phyloP scores from a whole-genome alignment of 257 asterid genomes.

The Forsythia suspensa region DNA sequence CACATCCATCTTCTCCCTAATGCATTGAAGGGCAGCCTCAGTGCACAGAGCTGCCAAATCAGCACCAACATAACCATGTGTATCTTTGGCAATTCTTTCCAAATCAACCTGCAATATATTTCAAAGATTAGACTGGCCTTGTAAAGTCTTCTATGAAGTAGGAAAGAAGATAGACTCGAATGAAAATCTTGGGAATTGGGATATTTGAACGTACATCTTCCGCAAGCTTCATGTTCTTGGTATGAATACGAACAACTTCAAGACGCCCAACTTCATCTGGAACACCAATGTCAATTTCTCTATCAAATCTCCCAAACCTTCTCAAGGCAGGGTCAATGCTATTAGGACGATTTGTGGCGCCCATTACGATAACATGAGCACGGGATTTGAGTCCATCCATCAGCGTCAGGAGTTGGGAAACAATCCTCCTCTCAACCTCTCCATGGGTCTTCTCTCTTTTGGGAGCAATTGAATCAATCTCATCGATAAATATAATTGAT shows the following conservation, averaged over 20 bases:
- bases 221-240: conserved; percentile 66
- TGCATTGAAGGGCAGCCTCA: conserved; percentile 72
- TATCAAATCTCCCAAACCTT: conserved; percentile 60
- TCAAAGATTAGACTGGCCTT: not conserved
- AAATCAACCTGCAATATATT: conserved; percentile 56
- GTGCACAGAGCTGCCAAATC: conserved; percentile 74
- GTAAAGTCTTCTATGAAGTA: not conserved
- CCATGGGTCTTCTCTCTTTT: conserved; percentile 63
- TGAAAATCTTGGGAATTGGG: not conserved
- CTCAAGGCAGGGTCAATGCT: conserved; percentile 62
- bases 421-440: conserved; percentile 61
- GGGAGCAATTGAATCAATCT: conserved; percentile 61
- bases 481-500: conserved; percentile 53
- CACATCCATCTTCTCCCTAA: conserved; percentile 76
- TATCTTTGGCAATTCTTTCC: conserved; percentile 57
- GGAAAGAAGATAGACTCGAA: not conserved
- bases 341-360: conserved; percentile 61
- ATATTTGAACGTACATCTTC: conserved; percentile 43
- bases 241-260: conserved; percentile 63
- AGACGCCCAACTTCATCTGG: conserved; percentile 67
- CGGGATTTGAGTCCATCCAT: conserved; percentile 65
- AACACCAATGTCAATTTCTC: conserved; percentile 61
- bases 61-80: conserved; percentile 76
- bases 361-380: conserved; percentile 58
- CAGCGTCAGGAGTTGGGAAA: conserved; percentile 56